phyloP scores from a whole-genome alignment of 2,329 filamentous ascomycete species.

The Cladosporium sp. region DNA sequence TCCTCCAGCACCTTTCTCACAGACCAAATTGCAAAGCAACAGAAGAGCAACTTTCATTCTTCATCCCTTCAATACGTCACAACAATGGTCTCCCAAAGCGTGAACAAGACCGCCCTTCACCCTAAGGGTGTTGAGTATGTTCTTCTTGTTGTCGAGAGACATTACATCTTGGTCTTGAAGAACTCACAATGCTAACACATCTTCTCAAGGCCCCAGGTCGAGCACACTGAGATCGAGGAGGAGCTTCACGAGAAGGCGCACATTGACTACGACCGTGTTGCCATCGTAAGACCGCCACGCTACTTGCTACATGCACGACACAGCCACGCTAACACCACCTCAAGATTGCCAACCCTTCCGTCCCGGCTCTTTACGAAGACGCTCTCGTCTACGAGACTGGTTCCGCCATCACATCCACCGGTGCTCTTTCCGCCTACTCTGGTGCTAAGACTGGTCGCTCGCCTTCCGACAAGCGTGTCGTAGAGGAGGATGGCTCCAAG shows the following conservation, averaged over 20 bases:
- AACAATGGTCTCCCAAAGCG: slow-evolving; percentile 48
- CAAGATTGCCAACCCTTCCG: slow-evolving; percentile 82
- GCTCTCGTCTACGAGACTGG: slow-evolving; percentile 96
- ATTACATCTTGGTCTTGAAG: too few relatives aligned
- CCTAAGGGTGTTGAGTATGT: slow-evolving; percentile 85
- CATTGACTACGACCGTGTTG: slow-evolving; percentile 98
- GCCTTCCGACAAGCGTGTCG: slow-evolving; percentile 94
- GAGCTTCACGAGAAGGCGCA: slow-evolving; percentile 96
- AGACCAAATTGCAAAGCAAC: slow-evolving; percentile 55
- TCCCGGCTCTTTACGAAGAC: slow-evolving; percentile 97
- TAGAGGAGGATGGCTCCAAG: slow-evolving; percentile 83
- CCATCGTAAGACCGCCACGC: slow-evolving; percentile 65
- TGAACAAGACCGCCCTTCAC: slow-evolving; percentile 92
- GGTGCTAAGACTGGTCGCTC: slow-evolving; percentile 97
- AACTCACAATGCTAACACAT: slow-evolving; percentile 11
- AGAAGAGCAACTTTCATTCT: slow-evolving; percentile 55
- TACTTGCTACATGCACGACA: background rate
- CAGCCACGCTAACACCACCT: background rate
- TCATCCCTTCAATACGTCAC: slow-evolving; percentile 44
- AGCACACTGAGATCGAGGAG: slow-evolving; percentile 97
- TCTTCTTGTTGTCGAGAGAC: background rate
- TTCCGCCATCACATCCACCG: slow-evolving; percentile 92
- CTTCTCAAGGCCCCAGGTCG: slow-evolving; percentile 62
- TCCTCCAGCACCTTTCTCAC: slow-evolving; percentile 52
- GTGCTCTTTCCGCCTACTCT: slow-evolving; percentile 94